Conservation (phyloP, 2,329 filamentous ascomycete genomes). For the Cercospora berteroae region DNA sequence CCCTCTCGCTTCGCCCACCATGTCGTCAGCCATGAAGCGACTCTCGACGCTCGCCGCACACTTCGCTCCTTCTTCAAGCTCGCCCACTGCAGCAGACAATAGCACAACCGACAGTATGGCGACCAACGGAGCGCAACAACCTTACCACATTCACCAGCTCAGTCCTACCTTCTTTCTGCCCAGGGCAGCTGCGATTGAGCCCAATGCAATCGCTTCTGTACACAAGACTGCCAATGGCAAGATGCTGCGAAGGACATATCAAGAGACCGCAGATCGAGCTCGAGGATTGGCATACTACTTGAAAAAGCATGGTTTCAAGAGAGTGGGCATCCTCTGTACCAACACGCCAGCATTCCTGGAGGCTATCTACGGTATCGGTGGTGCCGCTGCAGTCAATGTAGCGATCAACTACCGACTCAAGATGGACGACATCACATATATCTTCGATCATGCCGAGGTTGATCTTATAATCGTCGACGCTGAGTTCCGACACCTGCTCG, state of each 20-base stretch:
- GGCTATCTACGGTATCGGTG: constrained; percentile 81
- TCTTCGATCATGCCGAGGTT: constrained; percentile 82
- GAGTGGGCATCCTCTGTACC: constrained; percentile 81
- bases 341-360: constrained; percentile 96
- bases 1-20: constrained; percentile 37
- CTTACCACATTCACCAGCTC: constrained; percentile 68
- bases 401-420: constrained; percentile 73
- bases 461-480: constrained; percentile 83
- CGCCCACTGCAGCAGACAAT: constrained; percentile 28
- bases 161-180: constrained; percentile 86
- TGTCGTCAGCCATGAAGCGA: constrained; percentile 64
- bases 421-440: constrained; percentile 82
- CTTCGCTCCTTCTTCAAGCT: constrained; percentile 39
- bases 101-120: constrained; percentile 25
- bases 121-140: constrained; percentile 7
- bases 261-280: constrained; percentile 79
- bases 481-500: constrained; percentile 72
- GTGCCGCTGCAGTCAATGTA: constrained; percentile 75
- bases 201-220: constrained; percentile 51
- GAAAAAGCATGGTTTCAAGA: constrained; percentile 66
- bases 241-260: constrained; percentile 72
- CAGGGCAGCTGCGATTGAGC: constrained; percentile 83
- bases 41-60: constrained; percentile 55
- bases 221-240: constrained; percentile 53
- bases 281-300: constrained; percentile 86